phyloP scores from a whole-genome alignment of 345 rosid species.

The Psidium guajava region DNA sequence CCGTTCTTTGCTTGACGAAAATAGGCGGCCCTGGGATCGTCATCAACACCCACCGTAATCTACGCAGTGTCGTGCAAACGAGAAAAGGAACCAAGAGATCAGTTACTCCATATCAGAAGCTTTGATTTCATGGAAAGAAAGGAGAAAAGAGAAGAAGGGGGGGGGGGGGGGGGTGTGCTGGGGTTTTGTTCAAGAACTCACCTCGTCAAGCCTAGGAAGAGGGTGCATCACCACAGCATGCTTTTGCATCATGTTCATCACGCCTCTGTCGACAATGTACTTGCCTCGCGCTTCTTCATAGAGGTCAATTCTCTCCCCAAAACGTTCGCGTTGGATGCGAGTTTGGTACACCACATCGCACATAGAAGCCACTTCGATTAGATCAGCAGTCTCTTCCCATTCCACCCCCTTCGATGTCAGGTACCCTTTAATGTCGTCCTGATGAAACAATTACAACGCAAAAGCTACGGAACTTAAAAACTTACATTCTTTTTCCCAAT shows the following conservation, averaged over 20 bases:
- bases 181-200: constrained; percentile 9
- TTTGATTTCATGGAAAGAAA: neutral
- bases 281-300: constrained; percentile 91
- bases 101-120: neutral
- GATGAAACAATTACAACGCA: neutral
- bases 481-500: neutral
- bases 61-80: neutral
- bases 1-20: constrained; percentile 99
- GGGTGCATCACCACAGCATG: constrained; percentile 94
- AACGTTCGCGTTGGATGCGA: constrained; percentile 82
- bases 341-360: constrained; percentile 92
- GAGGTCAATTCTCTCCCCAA: constrained; percentile 78
- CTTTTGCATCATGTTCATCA: constrained; percentile 65
- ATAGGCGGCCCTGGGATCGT: constrained; percentile 90
- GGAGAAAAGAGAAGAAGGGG: no score
- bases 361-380: constrained; percentile 76
- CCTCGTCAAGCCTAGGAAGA: constrained; percentile 95
- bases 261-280: constrained; percentile 59
- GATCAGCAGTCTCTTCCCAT: constrained; percentile 84
- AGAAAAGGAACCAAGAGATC: neutral
- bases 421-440: constrained; percentile 95
- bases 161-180: no score
- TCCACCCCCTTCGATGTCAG: constrained; percentile 54
- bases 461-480: neutral
- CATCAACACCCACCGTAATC: constrained; percentile 76